Percentiles rank a stretch among this genome's conserved stretches.
Evolutionary conservation across 768 basidiomycete species (phyloP).

Genomic region (Lentinula boryana): DNA sequence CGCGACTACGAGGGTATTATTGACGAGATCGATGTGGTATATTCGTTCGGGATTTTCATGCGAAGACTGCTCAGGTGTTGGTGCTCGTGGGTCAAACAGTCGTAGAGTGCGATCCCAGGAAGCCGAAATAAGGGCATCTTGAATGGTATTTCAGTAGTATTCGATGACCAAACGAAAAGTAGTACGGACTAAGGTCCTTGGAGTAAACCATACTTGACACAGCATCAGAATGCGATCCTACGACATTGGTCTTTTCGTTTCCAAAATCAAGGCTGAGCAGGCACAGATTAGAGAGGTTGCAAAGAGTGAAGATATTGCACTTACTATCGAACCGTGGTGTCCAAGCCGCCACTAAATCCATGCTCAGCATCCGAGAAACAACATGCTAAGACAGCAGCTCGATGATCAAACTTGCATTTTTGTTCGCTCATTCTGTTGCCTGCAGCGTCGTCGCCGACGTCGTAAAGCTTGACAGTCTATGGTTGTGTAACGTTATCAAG

Average conservation of each 20-base stretch:
- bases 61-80: slow-evolving; percentile 50
- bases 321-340: slow-evolving; percentile 78
- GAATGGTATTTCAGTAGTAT: not conserved
- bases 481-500: not conserved
- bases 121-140: slow-evolving; percentile 75
- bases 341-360: slow-evolving; percentile 84
- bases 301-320: slow-evolving; percentile 20
- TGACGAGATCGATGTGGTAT: slow-evolving; percentile 77
- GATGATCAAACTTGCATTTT: slow-evolving; percentile 81
- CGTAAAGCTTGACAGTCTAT: slow-evolving; percentile 39
- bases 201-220: slow-evolving; percentile 75
- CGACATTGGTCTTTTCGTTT: slow-evolving; percentile 61
- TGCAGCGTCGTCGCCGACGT: slow-evolving; percentile 45
- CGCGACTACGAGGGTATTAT: slow-evolving; percentile 79
- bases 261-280: slow-evolving; percentile 67
- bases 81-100: slow-evolving; percentile 78
- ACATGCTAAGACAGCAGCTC: slow-evolving; percentile 84
- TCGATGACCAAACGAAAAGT: not conserved
- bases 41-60: slow-evolving; percentile 76
- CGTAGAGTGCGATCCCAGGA: slow-evolving; percentile 91
- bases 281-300: not conserved
- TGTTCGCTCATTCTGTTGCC: slow-evolving; percentile 57
- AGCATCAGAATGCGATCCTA: slow-evolving; percentile 79
- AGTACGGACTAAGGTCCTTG: slow-evolving; percentile 51
- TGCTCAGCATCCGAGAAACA: slow-evolving; percentile 60